These are phyloP conservation scores for Farysia itapuensis DNA, from an alignment of 1,284 basidiomycete genomes.

Conservation along the genomic window DNA sequence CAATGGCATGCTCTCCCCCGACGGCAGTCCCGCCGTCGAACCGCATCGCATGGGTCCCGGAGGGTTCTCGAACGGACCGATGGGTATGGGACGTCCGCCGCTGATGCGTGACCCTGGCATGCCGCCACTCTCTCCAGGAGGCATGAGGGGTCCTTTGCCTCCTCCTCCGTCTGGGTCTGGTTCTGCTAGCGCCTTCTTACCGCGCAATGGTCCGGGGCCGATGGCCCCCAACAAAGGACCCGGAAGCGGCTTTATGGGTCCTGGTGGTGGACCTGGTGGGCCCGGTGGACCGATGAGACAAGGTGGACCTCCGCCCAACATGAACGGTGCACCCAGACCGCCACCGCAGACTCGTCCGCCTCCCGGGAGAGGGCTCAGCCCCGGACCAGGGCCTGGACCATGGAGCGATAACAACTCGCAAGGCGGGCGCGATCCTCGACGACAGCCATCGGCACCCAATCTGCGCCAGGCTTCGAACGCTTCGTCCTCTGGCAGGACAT, in stretches of 20 bases:
- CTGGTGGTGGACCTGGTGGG: slow-evolving; percentile 16
- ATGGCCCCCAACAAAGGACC: slow-evolving; percentile 24
- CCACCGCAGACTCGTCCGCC: no score
- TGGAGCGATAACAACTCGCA: background rate
- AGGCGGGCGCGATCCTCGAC: slow-evolving; percentile 13
- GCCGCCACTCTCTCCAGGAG: slow-evolving; percentile 22
- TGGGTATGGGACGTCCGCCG: slow-evolving; percentile 24
- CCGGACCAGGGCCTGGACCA: slow-evolving; percentile 3
- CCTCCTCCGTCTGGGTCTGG: no score
- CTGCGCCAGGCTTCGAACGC: slow-evolving; percentile 31
- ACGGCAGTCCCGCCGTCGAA: slow-evolving; percentile 30
- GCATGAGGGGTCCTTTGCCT: slow-evolving; percentile 2
- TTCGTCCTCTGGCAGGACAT: slow-evolving; percentile 20
- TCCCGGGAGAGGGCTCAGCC: no score
- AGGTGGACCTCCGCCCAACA: slow-evolving; percentile 7
- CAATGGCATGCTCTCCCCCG: slow-evolving; percentile 23
- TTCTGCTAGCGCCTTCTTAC: slow-evolving; percentile 14
- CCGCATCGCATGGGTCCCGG: slow-evolving; percentile 17
- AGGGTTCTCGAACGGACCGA: slow-evolving; percentile 10
- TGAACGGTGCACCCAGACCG: slow-evolving; percentile 20
- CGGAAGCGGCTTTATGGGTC: slow-evolving; percentile 13
- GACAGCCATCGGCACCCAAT: slow-evolving; percentile 45
- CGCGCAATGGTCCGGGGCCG: slow-evolving; percentile 22
- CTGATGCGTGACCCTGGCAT: slow-evolving; percentile 35
- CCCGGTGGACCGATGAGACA: slow-evolving; percentile 10